A percentile compares a stretch with the other conserved stretches of the same genome.
Conservation (phyloP, 371 early-diverging fungal species). For the Batkoa obscura region DNA sequence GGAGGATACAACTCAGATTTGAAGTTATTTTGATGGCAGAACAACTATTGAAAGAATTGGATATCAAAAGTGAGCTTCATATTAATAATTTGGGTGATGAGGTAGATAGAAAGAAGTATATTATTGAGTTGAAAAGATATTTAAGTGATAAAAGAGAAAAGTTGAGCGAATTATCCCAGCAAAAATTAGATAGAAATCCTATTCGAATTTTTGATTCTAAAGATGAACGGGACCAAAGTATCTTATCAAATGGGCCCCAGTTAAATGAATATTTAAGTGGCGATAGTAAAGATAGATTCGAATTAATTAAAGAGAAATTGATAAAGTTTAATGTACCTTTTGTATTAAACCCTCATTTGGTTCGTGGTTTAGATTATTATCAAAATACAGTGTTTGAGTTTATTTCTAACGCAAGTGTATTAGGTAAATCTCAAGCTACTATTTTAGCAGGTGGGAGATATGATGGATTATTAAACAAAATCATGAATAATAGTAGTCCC, state of each 20-base stretch:
- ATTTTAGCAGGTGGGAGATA: constrained; percentile 45
- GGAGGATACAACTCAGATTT: constrained; percentile 24
- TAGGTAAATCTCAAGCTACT: constrained; percentile 34
- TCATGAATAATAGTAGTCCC: constrained; percentile 21
- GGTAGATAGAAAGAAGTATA: constrained; percentile 20
- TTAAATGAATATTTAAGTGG: constrained; percentile 16
- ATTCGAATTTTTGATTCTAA: constrained; percentile 40
- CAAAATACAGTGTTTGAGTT: constrained; percentile 42
- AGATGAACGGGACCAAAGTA: constrained; percentile 15
- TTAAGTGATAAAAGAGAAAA: constrained; percentile 11
- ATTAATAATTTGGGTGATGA: constrained; percentile 31
- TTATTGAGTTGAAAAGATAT: constrained; percentile 17
- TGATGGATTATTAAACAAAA: constrained; percentile 23
- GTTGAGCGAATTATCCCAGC: constrained; percentile 24
- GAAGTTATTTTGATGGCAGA: constrained; percentile 28
- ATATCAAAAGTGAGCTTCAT: constrained; percentile 16
- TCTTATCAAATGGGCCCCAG: background rate
- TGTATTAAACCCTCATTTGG: constrained; percentile 22
- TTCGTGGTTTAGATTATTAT: constrained; percentile 44
- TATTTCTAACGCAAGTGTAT: constrained; percentile 12
- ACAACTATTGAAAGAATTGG: constrained; percentile 14
- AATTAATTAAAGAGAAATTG: constrained; percentile 7
- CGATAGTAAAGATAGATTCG: constrained; percentile 16
- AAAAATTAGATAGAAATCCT: constrained; percentile 22
- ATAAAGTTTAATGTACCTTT: constrained; percentile 18